These are phyloP conservation scores for Kuraishia capsulata DNA, from an alignment of 805 yeast species.

Conservation along the genomic window DNA sequence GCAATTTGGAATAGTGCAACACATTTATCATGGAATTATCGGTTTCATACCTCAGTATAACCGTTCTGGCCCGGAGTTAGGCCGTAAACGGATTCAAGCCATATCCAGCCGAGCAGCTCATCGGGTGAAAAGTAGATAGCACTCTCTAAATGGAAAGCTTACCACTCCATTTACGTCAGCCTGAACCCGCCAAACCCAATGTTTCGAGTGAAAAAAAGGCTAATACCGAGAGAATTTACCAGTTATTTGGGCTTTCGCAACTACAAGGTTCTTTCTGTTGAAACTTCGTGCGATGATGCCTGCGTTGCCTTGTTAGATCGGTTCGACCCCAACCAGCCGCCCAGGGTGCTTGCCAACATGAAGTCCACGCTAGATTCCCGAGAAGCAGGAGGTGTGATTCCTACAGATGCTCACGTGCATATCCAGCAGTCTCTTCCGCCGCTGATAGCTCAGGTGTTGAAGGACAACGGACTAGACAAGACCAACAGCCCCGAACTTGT, in stretches of 20 bases:
- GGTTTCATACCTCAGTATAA: no score
- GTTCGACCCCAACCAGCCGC: slow-evolving; percentile 22
- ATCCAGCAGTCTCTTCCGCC: slow-evolving; percentile 55
- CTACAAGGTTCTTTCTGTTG: slow-evolving; percentile 76
- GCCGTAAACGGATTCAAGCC: no score
- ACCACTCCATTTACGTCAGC: no score
- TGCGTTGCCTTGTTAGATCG: slow-evolving; percentile 76
- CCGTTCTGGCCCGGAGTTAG: no score
- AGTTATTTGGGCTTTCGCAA: slow-evolving; percentile 9
- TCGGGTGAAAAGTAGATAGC: no score
- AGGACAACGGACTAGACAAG: slow-evolving; percentile 20
- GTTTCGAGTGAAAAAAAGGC: neutral
- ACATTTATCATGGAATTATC: no score
- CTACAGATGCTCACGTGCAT: slow-evolving; percentile 73
- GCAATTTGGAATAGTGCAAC: no score
- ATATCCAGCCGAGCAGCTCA: no score
- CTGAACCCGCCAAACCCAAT: neutral
- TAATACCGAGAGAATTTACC: no score
- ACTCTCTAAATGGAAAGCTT: no score
- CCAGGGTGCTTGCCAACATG: slow-evolving; percentile 45
- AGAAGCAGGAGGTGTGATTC: slow-evolving; percentile 75
- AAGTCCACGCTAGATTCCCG: slow-evolving; percentile 62
- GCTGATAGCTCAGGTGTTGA: slow-evolving; percentile 37
- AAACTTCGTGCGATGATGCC: slow-evolving; percentile 92
- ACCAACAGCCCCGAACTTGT: slow-evolving; percentile 54